A percentile compares a stretch with the other conserved stretches of the same genome.
Evolutionary conservation across 805 yeast species (phyloP).

Genomic region (Candida argentea): DNA sequence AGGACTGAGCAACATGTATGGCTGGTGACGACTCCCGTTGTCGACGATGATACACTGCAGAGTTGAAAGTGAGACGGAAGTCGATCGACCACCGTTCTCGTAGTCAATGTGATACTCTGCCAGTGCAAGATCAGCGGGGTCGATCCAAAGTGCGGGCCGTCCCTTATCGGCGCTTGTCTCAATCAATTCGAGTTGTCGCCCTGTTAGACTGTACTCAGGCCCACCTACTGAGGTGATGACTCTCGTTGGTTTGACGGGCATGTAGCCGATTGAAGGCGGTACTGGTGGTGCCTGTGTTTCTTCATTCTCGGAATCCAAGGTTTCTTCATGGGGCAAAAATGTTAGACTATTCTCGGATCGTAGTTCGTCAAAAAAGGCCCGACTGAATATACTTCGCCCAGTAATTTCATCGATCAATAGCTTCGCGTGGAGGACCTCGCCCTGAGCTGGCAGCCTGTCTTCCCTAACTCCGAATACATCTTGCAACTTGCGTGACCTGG

Average conservation of each 20-base stretch:
- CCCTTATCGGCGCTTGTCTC: background rate
- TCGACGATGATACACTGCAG: slow-evolving; percentile 36
- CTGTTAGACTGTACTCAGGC: slow-evolving; percentile 17
- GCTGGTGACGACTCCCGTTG: slow-evolving; percentile 14
- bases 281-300: too few relatives aligned
- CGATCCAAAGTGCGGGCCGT: slow-evolving; percentile 10
- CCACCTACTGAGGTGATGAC: too few relatives aligned
- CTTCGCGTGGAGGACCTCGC: slow-evolving; percentile 7
- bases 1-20: slow-evolving; percentile 30
- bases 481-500: background rate
- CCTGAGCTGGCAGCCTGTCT: background rate
- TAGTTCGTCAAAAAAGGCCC: slow-evolving; percentile 16
- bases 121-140: slow-evolving; percentile 17
- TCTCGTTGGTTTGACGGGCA: too few relatives aligned
- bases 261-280: too few relatives aligned
- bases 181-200: too few relatives aligned
- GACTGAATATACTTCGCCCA: slow-evolving; percentile 13
- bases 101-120: slow-evolving; percentile 16
- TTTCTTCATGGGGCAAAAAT: slow-evolving; percentile 15
- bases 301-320: too few relatives aligned
- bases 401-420: slow-evolving; percentile 8
- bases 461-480: background rate
- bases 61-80: slow-evolving; percentile 16
- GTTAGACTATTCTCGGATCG: slow-evolving; percentile 12
- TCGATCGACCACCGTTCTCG: slow-evolving; percentile 6